A percentile compares a stretch with the other conserved stretches of the same genome.
Evolutionary conservation across 495 filamentous ascomycete genomes (phyloP).

Genomic region (Apiosordaria backusii): DNA sequence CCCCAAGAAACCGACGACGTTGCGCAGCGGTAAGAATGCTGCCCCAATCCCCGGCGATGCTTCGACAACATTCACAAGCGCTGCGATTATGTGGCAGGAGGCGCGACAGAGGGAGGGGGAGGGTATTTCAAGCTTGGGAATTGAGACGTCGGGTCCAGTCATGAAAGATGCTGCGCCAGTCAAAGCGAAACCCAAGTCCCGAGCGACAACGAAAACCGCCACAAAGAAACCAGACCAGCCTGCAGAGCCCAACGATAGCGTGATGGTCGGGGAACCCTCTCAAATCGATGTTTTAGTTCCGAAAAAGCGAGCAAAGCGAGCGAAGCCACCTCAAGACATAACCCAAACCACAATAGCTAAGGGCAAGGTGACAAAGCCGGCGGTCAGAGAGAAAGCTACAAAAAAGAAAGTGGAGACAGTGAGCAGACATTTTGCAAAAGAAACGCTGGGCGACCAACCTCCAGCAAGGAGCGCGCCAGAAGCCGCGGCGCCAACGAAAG

Average conservation of each 20-base stretch:
- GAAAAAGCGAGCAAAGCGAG: constrained; percentile 14
- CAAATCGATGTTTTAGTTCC: background rate
- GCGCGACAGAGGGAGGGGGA: constrained; percentile 9
- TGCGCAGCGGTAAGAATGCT: constrained; percentile 35
- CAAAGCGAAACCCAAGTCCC: background rate
- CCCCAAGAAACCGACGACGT: constrained; percentile 23
- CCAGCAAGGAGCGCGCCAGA: constrained; percentile 4
- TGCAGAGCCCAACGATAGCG: background rate
- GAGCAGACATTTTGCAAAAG: constrained; percentile 36
- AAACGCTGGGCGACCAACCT: constrained; percentile 8
- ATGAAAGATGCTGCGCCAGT: background rate
- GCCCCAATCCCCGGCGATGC: constrained; percentile 34
- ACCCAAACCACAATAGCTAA: constrained; percentile 34
- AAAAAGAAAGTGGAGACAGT: constrained; percentile 32
- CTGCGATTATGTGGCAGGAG: constrained; percentile 33
- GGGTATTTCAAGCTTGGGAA: background rate
- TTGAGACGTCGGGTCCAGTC: background rate
- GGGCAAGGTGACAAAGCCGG: constrained; percentile 35
- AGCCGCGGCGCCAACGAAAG: constrained; percentile 9
- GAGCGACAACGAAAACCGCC: background rate
- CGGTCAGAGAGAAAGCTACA: constrained; percentile 24
- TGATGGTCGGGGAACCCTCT: background rate
- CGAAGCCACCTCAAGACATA: constrained; percentile 15
- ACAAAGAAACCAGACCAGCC: background rate
- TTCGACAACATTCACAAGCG: constrained; percentile 39